phyloP scores from a whole-genome alignment of 2,329 filamentous ascomycete species.

The Botrytis pseudocinerea region DNA sequence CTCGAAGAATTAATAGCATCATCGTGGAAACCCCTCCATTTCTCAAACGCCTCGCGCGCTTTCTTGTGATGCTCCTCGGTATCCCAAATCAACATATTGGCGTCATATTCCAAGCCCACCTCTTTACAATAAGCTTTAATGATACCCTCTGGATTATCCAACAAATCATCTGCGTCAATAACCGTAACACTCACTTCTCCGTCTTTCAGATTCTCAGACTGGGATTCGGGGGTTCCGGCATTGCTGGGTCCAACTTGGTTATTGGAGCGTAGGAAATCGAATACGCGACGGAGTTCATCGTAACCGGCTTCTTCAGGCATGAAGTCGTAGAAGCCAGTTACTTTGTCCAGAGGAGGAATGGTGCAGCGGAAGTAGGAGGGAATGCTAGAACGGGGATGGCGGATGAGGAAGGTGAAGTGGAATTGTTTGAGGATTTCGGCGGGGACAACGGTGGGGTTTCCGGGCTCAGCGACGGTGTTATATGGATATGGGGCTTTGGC shows the following conservation, averaged over 20 bases:
- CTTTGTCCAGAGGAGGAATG: conserved; percentile 76
- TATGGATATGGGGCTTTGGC: conserved; percentile 53
- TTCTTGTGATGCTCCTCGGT: conserved; percentile 68
- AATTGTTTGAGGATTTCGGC: conserved; percentile 72
- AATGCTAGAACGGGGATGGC: conserved; percentile 87
- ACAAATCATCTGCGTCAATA: conserved; percentile 89
- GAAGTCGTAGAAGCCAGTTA: conserved; percentile 86
- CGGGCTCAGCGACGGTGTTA: conserved; percentile 57
- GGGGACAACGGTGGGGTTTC: conserved; percentile 86
- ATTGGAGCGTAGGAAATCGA: conserved; percentile 75
- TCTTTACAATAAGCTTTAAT: conserved; percentile 79
- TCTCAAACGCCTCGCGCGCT: conserved; percentile 80
- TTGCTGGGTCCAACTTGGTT: conserved; percentile 70
- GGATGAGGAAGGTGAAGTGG: conserved; percentile 96
- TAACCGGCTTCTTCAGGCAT: conserved; percentile 89
- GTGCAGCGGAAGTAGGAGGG: conserved; percentile 96
- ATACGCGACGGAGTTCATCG: conserved; percentile 78
- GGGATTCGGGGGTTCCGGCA: conserved; percentile 45
- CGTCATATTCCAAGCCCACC: conserved; percentile 73
- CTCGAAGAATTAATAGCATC: conserved; percentile 84
- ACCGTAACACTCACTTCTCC: conserved; percentile 70
- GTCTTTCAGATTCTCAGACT: conserved; percentile 33
- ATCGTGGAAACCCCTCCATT: conserved; percentile 97
- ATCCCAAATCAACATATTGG: conserved; percentile 83
- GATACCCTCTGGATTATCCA: conserved; percentile 77